Conservation (phyloP, 2,329 filamentous ascomycete species). For the Scytalidium lignicola region DNA sequence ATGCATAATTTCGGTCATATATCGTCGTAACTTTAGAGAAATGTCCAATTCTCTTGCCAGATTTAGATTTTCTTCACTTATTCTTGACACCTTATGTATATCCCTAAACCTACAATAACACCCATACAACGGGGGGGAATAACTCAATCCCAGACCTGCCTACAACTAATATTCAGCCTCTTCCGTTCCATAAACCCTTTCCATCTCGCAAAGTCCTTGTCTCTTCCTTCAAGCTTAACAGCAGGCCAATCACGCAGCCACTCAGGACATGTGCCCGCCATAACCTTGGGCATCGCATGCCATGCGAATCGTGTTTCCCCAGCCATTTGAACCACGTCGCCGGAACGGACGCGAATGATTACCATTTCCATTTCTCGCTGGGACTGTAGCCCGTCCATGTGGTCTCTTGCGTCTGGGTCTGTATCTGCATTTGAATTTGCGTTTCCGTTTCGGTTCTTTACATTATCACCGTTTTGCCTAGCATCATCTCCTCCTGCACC, state of each 20-base stretch:
- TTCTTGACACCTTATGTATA: too few relatives aligned
- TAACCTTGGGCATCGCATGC: constrained; percentile 89
- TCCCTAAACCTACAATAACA: background rate
- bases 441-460: too few relatives aligned
- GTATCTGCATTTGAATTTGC: too few relatives aligned
- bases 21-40: too few relatives aligned
- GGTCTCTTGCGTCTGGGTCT: background rate
- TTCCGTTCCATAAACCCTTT: constrained; percentile 84
- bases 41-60: too few relatives aligned
- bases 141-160: constrained; percentile 63
- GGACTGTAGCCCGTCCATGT: constrained; percentile 2
- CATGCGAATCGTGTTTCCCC: constrained; percentile 79
- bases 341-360: constrained; percentile 68
- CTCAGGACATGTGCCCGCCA: constrained; percentile 71
- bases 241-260: constrained; percentile 73
- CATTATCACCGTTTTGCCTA: too few relatives aligned
- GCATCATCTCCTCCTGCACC: constrained; percentile 13
- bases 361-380: constrained; percentile 32
- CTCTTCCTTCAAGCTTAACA: constrained; percentile 1
- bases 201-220: constrained; percentile 55
- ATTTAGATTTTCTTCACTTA: too few relatives aligned
- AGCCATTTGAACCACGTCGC: constrained; percentile 89
- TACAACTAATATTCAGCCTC: constrained; percentile 87
- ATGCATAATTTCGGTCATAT: background rate
- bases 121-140: background rate